These are phyloP conservation scores for Panicum virgatum DNA, from an alignment of 202 grass and related monocot species.

Conservation along the genomic window DNA sequence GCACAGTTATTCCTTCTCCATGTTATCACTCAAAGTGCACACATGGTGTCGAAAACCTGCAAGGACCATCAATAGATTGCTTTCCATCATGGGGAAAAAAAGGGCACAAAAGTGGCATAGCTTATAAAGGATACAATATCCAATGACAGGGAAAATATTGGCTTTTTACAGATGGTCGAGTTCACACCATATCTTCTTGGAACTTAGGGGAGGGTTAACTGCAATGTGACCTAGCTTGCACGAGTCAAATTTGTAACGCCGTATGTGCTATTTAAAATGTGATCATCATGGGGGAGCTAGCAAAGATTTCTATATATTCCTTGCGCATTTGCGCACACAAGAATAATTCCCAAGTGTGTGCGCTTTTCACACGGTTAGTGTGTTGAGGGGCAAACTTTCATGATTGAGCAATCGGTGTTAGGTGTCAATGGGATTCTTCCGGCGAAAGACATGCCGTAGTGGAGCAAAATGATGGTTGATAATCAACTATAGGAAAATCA, in stretches of 20 bases:
- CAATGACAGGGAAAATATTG: background rate
- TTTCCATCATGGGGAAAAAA: background rate
- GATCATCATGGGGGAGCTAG: background rate
- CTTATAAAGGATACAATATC: conserved; percentile 34
- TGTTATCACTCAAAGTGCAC: conserved; percentile 47
- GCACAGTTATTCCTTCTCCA: conserved; percentile 40
- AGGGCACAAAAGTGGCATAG: conserved; percentile 21
- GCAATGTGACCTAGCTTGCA: conserved; percentile 16
- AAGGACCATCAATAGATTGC: conserved; percentile 13
- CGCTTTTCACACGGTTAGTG: conserved; percentile 25
- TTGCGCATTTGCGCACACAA: conserved; percentile 47
- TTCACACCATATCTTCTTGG: conserved; percentile 31
- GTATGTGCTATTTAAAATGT: background rate
- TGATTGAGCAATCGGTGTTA: conserved; percentile 55
- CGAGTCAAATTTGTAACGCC: conserved; percentile 33
- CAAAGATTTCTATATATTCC: conserved; percentile 34
- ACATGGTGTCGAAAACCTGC: background rate
- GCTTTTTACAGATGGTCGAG: conserved; percentile 1
- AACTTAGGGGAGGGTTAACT: background rate
- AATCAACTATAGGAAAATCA: conserved; percentile 37
- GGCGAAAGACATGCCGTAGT: conserved; percentile 30
- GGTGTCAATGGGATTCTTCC: conserved; percentile 50
- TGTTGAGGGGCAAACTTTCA: conserved; percentile 39
- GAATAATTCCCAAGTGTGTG: conserved; percentile 28
- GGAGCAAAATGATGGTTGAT: conserved; percentile 38